Evolutionary conservation across 495 filamentous ascomycete species (phyloP).

Genomic region (Penicillium macrosclerotiorum): DNA sequence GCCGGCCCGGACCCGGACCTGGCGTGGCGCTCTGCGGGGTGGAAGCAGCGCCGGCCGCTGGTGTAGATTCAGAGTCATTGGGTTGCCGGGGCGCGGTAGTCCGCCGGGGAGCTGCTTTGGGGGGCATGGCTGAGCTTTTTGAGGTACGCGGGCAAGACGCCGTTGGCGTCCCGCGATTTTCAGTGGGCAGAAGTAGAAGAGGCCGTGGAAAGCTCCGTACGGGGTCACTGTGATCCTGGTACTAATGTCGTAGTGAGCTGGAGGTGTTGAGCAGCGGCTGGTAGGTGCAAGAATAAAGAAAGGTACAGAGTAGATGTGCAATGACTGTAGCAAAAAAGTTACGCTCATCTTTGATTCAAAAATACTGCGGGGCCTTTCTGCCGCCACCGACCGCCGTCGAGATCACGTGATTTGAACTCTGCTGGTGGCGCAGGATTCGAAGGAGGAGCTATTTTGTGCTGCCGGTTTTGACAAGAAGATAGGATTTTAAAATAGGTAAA

Average conservation of each 20-base stretch:
- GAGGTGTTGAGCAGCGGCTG: too few species aligned
- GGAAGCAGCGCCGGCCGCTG: slow-evolving; percentile 11
- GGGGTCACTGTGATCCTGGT: neutral
- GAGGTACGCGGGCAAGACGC: slow-evolving; percentile 17
- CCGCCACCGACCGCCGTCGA: slow-evolving; percentile 7
- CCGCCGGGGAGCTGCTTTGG: slow-evolving; percentile 35
- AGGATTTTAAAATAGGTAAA: neutral
- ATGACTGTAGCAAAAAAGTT: slow-evolving; percentile 17
- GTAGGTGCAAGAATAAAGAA: too few species aligned
- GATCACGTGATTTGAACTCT: slow-evolving; percentile 10
- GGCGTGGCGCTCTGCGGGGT: slow-evolving; percentile 16
- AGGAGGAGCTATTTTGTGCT: neutral
- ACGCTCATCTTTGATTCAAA: slow-evolving; percentile 23
- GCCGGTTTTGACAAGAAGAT: neutral
- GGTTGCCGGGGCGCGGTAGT: slow-evolving; percentile 6
- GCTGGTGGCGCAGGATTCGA: too few species aligned
- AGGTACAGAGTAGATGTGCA: too few species aligned
- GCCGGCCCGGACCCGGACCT: slow-evolving; percentile 23
- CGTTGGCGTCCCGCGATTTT: slow-evolving; percentile 15
- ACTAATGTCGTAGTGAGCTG: too few species aligned
- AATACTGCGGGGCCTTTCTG: slow-evolving; percentile 25
- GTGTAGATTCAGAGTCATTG: slow-evolving; percentile 13
- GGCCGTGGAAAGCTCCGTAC: neutral
- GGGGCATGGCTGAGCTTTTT: slow-evolving; percentile 39
- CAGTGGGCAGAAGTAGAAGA: slow-evolving; percentile 7